A percentile compares a stretch with the other conserved stretches of the same genome.
These are phyloP conservation scores for Phytopythium montanum DNA, from an alignment of 352 stramenopile genomes.

Conservation along the genomic window DNA sequence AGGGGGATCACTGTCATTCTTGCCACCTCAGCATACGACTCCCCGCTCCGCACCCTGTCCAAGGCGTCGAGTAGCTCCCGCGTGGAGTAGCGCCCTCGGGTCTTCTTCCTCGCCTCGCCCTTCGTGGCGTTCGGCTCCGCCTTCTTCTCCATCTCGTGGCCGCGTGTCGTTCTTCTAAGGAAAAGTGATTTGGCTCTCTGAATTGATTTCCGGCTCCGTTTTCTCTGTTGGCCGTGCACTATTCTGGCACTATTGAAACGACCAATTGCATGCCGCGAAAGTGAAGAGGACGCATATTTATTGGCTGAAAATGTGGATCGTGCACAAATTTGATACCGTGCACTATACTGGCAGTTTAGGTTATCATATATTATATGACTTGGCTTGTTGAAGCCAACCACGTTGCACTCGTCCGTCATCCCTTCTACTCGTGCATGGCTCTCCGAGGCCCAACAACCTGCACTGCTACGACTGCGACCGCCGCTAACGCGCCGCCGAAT, in stretches of 20 bases:
- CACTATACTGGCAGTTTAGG: slow-evolving; percentile 3
- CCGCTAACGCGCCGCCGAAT: slow-evolving; percentile 16
- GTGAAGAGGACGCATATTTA: neutral
- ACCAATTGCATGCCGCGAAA: neutral
- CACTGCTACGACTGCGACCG: slow-evolving; percentile 9
- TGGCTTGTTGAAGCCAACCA: no score
- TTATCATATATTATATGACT: no score
- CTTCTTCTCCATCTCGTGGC: no score
- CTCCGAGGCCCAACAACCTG: no score
- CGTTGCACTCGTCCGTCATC: no score
- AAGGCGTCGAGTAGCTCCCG: neutral
- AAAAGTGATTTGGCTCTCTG: no score
- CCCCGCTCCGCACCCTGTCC: neutral
- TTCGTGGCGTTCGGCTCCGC: no score
- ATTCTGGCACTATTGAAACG: neutral
- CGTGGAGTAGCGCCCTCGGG: neutral
- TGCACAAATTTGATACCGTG: neutral
- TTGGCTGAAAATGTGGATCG: neutral
- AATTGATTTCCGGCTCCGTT: no score
- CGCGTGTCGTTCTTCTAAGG: no score
- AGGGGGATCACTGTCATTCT: neutral
- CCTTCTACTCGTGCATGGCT: no score
- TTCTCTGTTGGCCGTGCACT: neutral
- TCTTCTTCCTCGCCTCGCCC: no score
- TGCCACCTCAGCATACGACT: neutral